A percentile compares a stretch with the other conserved stretches of the same genome.
Conservation (phyloP, 306 rosid species). For the Begonia fuchsioides region DNA sequence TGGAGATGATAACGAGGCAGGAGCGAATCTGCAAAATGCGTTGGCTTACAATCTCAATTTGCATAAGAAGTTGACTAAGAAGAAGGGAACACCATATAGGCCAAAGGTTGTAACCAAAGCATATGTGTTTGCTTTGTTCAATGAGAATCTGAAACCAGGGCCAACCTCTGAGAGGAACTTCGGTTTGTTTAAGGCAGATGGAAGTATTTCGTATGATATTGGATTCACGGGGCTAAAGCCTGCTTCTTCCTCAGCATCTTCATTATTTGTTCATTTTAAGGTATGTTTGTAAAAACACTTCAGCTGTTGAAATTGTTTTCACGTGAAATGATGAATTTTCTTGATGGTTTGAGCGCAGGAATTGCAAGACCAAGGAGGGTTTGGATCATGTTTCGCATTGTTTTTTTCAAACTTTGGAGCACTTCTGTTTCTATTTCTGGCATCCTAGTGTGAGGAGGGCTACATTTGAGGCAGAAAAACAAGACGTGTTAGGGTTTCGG, state of each 20-base stretch:
- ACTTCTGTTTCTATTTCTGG: too few relatives aligned
- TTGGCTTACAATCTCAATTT: conserved; percentile 42
- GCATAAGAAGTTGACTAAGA: conserved; percentile 34
- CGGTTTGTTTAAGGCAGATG: conserved; percentile 73
- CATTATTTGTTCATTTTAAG: conserved; percentile 37
- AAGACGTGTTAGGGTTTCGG: too few relatives aligned
- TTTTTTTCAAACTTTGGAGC: too few relatives aligned
- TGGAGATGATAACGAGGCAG: conserved; percentile 52
- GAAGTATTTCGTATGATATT: conserved; percentile 63
- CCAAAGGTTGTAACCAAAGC: conserved; percentile 48
- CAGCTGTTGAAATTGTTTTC: too few relatives aligned
- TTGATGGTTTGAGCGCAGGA: too few relatives aligned
- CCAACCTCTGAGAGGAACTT: conserved; percentile 81
- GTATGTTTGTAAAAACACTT: conserved; percentile 14
- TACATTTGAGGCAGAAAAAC: too few relatives aligned
- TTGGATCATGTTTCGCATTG: too few relatives aligned
- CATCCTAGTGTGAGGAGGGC: too few relatives aligned
- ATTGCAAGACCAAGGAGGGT: too few relatives aligned
- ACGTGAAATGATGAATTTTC: too few relatives aligned
- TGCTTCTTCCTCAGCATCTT: conserved; percentile 45
- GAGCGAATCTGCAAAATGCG: conserved; percentile 39
- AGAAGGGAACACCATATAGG: conserved; percentile 71
- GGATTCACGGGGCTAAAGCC: conserved; percentile 58
- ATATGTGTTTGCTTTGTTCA: conserved; percentile 67
- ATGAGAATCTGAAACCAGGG: conserved; percentile 71